Evolutionary conservation across 129 eudicot species (phyloP).

Genomic region (Oenanthe sinensis): DNA sequence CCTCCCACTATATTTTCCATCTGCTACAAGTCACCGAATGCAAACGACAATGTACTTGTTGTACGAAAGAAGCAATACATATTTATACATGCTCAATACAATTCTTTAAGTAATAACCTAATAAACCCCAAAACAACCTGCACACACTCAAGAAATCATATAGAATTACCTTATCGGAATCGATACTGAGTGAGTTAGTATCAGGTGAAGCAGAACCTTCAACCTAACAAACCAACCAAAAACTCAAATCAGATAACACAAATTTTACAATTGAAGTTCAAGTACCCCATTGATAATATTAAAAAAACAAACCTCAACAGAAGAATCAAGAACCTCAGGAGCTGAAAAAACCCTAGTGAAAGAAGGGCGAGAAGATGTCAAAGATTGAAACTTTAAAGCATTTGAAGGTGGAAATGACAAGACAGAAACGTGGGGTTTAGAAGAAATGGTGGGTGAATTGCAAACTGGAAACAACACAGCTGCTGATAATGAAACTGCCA

Average conservation of each 20-base stretch:
- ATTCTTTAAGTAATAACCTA: not conserved
- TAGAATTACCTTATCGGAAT: constrained; percentile 33
- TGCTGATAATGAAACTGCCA: constrained; percentile 64
- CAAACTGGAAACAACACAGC: constrained; percentile 38
- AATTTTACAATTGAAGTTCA: constrained; percentile 8
- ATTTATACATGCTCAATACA: not conserved
- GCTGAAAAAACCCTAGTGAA: constrained; percentile 31
- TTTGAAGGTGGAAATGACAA: constrained; percentile 23
- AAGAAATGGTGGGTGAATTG: constrained; percentile 44
- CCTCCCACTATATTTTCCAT: not conserved
- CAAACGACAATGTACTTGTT: not conserved
- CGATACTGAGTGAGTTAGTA: constrained; percentile 27
- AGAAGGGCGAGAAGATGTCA: constrained; percentile 23
- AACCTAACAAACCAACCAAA: constrained; percentile 17
- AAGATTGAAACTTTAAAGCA: constrained; percentile 23
- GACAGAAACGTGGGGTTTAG: constrained; percentile 32
- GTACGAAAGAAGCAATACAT: not conserved
- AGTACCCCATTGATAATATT: not conserved
- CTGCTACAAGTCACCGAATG: not conserved
- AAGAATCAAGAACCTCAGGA: constrained; percentile 43
- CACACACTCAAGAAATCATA: not conserved
- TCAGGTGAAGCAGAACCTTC: constrained; percentile 21
- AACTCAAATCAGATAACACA: constrained; percentile 17
- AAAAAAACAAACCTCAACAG: constrained; percentile 17
- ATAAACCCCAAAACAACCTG: not conserved